Percentiles rank a stretch among this genome's conserved stretches.
Evolutionary conservation across 2,329 filamentous ascomycete species (phyloP).

Genomic region (Phaeosphaeriaceae sp.): DNA sequence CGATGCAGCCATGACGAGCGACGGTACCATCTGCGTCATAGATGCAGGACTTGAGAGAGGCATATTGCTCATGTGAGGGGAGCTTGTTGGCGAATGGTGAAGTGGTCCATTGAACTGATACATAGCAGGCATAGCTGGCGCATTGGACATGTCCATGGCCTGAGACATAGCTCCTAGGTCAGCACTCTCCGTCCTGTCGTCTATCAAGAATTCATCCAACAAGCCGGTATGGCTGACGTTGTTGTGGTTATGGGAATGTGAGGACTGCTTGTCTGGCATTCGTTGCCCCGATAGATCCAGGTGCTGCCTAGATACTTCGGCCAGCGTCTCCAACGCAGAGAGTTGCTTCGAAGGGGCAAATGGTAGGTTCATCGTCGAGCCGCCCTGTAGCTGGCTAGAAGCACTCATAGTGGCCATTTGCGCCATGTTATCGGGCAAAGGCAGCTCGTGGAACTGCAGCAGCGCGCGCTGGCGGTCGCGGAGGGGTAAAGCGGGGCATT

Average conservation of each 20-base stretch:
- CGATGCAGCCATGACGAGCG: slow-evolving; percentile 50
- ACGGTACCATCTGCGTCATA: slow-evolving; percentile 45
- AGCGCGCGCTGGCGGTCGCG: slow-evolving; percentile 77
- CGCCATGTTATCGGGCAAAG: slow-evolving; percentile 52
- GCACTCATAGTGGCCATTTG: slow-evolving; percentile 23
- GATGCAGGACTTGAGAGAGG: slow-evolving; percentile 35
- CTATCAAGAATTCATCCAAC: slow-evolving; percentile 48
- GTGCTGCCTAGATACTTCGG: slow-evolving; percentile 81
- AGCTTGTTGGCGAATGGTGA: slow-evolving; percentile 44
- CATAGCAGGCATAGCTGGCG: slow-evolving; percentile 46
- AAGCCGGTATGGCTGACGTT: slow-evolving; percentile 34
- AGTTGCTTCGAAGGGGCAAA: slow-evolving; percentile 63
- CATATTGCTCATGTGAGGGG: slow-evolving; percentile 42
- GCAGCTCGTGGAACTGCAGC: slow-evolving; percentile 73
- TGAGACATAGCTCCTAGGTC: slow-evolving; percentile 35
- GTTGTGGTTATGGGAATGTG: slow-evolving; percentile 23
- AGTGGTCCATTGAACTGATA: slow-evolving; percentile 47
- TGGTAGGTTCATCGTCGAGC: slow-evolving; percentile 49
- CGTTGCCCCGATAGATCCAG: slow-evolving; percentile 63
- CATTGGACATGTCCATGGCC: slow-evolving; percentile 39
- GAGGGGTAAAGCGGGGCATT: slow-evolving; percentile 79
- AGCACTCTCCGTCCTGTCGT: slow-evolving; percentile 42
- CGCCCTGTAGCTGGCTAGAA: slow-evolving; percentile 28
- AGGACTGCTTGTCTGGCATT: slow-evolving; percentile 41
- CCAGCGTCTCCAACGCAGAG: slow-evolving; percentile 83